Evolutionary conservation across 148 eudicot genomes (phyloP).

Genomic region (Dysphania ambrosioides): DNA sequence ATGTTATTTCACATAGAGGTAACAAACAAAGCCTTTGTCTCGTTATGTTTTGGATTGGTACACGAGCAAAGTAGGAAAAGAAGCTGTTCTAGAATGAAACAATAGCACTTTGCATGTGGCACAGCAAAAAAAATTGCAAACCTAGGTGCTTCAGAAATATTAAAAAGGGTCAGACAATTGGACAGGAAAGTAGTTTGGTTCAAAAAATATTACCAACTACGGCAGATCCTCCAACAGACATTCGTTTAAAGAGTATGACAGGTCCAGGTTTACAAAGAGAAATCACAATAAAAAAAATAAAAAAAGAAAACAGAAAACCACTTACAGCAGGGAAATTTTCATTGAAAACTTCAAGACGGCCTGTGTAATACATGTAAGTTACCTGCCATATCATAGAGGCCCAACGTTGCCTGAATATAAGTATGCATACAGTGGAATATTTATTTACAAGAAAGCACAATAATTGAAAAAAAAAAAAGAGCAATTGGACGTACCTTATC

Average conservation of each 20-base stretch:
- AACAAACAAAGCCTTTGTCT: neutral
- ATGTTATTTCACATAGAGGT: neutral
- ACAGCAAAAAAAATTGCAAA: too few species aligned
- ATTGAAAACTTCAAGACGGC: conserved; percentile 95
- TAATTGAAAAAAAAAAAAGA: neutral
- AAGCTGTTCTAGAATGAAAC: neutral
- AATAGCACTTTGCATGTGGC: neutral
- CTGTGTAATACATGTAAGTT: conserved; percentile 97
- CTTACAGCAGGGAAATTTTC: conserved; percentile 92
- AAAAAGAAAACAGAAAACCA: conserved; percentile 3
- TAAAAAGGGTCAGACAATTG: neutral
- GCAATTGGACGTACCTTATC: conserved; percentile 60
- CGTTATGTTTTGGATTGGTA: neutral
- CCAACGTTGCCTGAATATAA: conserved; percentile 5
- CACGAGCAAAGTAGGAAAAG: neutral
- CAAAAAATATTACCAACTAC: neutral
- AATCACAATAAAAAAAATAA: neutral
- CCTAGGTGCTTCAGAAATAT: neutral
- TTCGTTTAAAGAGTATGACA: neutral
- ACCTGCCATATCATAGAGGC: conserved; percentile 43
- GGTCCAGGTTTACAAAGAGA: neutral
- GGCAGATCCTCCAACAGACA: neutral
- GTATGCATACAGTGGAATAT: neutral
- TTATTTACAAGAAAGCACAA: neutral
- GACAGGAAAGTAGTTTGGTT: neutral